These are phyloP conservation scores for Vitis hybrid DNA, from an alignment of 177 flowering plant species.

Conservation along the genomic window DNA sequence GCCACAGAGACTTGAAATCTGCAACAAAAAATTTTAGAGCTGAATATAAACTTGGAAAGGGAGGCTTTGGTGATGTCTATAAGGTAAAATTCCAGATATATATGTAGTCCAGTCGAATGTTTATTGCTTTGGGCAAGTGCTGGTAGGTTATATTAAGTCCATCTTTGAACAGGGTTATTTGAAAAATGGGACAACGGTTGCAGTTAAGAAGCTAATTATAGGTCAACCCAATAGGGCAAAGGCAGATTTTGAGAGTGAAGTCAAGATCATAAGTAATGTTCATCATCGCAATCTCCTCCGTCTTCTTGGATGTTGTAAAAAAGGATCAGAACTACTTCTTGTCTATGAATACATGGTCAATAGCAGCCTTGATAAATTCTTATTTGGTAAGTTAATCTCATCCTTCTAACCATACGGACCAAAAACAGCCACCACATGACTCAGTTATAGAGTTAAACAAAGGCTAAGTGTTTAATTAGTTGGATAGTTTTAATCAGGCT, in stretches of 20 bases:
- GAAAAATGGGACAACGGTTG: slow-evolving; percentile 48
- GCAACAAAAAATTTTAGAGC: slow-evolving; percentile 51
- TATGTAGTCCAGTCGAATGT: no score
- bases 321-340: slow-evolving; percentile 48
- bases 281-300: slow-evolving; percentile 61
- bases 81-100: slow-evolving; percentile 32
- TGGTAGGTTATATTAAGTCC: no score
- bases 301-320: slow-evolving; percentile 54
- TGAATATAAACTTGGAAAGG: slow-evolving; percentile 57
- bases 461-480: no score
- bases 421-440: no score
- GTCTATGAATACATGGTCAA: slow-evolving; percentile 61
- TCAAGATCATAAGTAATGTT: slow-evolving; percentile 51
- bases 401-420: neutral
- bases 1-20: slow-evolving; percentile 37
- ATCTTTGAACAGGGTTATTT: slow-evolving; percentile 38
- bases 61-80: slow-evolving; percentile 61
- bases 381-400: slow-evolving; percentile 41
- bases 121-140: no score
- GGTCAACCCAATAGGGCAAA: slow-evolving; percentile 27
- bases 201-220: slow-evolving; percentile 53
- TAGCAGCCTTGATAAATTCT: slow-evolving; percentile 49
- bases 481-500: no score
- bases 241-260: slow-evolving; percentile 47
- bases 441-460: no score